phyloP scores from a whole-genome alignment of 768 basidiomycete genomes.

The Amanita polypyramis region DNA sequence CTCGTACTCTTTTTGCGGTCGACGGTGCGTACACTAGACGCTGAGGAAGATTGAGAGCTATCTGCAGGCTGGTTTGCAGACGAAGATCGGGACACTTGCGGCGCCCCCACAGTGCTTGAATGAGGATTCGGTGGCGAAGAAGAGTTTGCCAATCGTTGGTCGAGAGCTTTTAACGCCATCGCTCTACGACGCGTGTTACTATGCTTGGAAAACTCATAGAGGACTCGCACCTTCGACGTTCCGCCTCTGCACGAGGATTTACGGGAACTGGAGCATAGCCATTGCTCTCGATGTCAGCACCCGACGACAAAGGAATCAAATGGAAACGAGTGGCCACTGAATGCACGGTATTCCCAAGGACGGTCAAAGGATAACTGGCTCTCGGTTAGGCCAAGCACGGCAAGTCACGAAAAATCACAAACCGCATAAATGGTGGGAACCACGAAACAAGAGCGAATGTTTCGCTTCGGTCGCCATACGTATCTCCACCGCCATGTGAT shows the following conservation, averaged over 20 bases:
- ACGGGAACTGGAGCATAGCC: constrained; percentile 71
- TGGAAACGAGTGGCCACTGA: constrained; percentile 57
- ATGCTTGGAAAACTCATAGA: not conserved
- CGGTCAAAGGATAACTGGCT: constrained; percentile 58
- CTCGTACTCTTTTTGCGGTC: constrained; percentile 24
- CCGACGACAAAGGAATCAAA: constrained; percentile 52
- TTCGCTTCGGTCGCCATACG: constrained; percentile 90
- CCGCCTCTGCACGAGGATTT: constrained; percentile 90
- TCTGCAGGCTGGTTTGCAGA: constrained; percentile 21
- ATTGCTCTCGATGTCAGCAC: constrained; percentile 61
- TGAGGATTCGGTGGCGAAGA: constrained; percentile 30
- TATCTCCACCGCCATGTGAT: constrained; percentile 45
- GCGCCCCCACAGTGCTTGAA: constrained; percentile 21
- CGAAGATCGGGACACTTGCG: constrained; percentile 21
- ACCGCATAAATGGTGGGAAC: constrained; percentile 97
- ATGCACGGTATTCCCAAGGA: constrained; percentile 59
- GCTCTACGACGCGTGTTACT: constrained; percentile 42
- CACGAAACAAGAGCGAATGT: constrained; percentile 91
- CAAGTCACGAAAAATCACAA: constrained; percentile 20
- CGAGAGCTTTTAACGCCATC: constrained; percentile 92
- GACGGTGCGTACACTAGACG: constrained; percentile 10
- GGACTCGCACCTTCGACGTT: constrained; percentile 70
- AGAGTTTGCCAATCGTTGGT: constrained; percentile 77
- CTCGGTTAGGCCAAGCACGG: constrained; percentile 3
- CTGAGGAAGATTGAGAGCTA: constrained; percentile 16